Base-by-base conservation (phyloP, 2,329 filamentous ascomycete species). In the Aureobasidium melanogenum region DNA sequence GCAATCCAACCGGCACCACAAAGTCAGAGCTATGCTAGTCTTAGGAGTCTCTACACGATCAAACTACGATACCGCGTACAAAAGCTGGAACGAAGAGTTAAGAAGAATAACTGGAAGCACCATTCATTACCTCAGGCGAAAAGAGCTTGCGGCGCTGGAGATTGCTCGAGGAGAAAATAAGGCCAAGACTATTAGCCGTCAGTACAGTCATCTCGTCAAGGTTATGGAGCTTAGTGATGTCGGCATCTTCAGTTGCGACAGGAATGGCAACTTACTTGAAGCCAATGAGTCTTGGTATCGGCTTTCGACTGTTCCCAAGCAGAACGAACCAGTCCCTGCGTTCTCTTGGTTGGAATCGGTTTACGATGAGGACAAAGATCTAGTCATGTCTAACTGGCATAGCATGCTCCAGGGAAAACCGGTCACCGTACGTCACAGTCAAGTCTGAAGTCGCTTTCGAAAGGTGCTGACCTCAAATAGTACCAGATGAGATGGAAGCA, bases 151-250 rank as follows among this genome's bases (percentile, higher is more conserved):
- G 12, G 43, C 43, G 3, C 17, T 43, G 30, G 54, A 46, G 14
- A 15, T 58, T 7, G 43, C 54, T 4, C 38, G 34, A 5, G 41
- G 54, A 28, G 54, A 58, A 19, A 47, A 58, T 28, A 60, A 60
- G 12, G 62, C 62, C 12, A 54, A 62, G 7, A 60, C 59, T 2
- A 62, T 63, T 26, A 59, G 54, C 12, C 34, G 41, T 6, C 48
- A 60, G 48, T 62, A 48, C 30, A 47, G 47, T 32, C 52, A 54
- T 28, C 39, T 63, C 10, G 54, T 57, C 50, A 63, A 60, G 43
- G 61, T 60, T 17, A 59, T 63, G 59, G 62, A 63, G 34, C 50
- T 62, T 10, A 46, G 56, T 15, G 62, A 63, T 55, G 62, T 63
- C 14, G 62, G 62, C 19, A 52, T 63, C 8, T 63, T 62, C 28